A percentile compares a stretch with the other conserved stretches of the same genome.
Evolutionary conservation across 2,329 filamentous ascomycete species (phyloP).

Genomic region (Stagonosporopsis rhizophila): DNA sequence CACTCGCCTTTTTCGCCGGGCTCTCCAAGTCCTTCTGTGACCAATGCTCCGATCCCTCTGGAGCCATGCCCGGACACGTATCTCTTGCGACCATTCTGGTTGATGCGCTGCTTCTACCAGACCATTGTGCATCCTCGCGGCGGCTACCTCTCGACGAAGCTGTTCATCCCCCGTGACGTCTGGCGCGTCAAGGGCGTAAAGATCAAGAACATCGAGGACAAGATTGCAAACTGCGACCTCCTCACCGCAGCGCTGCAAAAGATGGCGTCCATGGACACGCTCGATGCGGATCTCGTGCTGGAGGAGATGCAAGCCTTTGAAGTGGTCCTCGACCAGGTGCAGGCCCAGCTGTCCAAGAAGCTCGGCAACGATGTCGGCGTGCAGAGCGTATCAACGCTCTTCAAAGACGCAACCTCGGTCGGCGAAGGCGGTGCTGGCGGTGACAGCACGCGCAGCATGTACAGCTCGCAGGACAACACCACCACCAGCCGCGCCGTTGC

Average conservation of each 20-base stretch:
- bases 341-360: conserved; percentile 77
- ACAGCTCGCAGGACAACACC: conserved; percentile 42
- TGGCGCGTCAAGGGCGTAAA: conserved; percentile 96
- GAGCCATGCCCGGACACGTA: conserved; percentile 92
- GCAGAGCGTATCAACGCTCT: conserved; percentile 73
- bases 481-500: conserved; percentile 44
- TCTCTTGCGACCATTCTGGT: conserved; percentile 93
- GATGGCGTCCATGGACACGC: conserved; percentile 82
- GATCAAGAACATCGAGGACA: conserved; percentile 89
- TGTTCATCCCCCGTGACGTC: conserved; percentile 91
- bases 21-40: conserved; percentile 67
- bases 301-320: conserved; percentile 95
- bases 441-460: conserved; percentile 29
- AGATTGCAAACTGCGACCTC: conserved; percentile 88
- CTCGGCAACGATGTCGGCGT: conserved; percentile 93
- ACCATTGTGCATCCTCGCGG: conserved; percentile 90
- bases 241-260: conserved; percentile 88
- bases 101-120: conserved; percentile 94
- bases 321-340: conserved; percentile 83
- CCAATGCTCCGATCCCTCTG: conserved; percentile 75
- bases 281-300: conserved; percentile 87
- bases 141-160: conserved; percentile 87
- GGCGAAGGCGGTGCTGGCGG: conserved; percentile 38
- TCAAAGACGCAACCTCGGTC: conserved; percentile 68
- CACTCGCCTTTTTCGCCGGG: conserved; percentile 70